phyloP scores from a whole-genome alignment of 2,329 filamentous ascomycete genomes.

The Coleophoma crateriformis region DNA sequence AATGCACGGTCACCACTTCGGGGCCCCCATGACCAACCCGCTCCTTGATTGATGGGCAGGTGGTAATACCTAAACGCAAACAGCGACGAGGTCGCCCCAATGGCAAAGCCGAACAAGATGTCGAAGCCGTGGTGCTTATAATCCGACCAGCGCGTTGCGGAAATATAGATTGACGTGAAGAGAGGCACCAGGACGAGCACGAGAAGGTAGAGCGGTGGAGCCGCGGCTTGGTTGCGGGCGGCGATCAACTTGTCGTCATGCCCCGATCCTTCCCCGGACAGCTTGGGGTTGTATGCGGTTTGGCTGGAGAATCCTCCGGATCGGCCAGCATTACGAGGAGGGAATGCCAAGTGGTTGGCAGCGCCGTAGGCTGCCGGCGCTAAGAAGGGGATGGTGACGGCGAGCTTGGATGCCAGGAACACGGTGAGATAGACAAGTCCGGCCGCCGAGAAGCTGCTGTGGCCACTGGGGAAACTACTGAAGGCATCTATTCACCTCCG shows the following conservation, averaged over 20 bases:
- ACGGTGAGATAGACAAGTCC: slow-evolving; percentile 82
- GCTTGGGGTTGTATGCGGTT: not conserved
- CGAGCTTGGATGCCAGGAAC: slow-evolving; percentile 80
- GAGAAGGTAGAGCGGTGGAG: slow-evolving; percentile 76
- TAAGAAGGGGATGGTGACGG: slow-evolving; percentile 67
- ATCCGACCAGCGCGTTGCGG: slow-evolving; percentile 79
- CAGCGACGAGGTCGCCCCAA: slow-evolving; percentile 66
- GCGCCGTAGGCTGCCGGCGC: slow-evolving; percentile 39
- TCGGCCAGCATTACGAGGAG: slow-evolving; percentile 51
- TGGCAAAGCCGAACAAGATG: slow-evolving; percentile 75
- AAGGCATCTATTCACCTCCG: slow-evolving; percentile 55
- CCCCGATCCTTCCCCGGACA: slow-evolving; percentile 14
- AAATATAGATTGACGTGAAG: slow-evolving; percentile 71
- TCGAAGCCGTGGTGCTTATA: slow-evolving; percentile 89
- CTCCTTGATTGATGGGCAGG: slow-evolving; percentile 69
- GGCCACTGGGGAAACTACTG: slow-evolving; percentile 75
- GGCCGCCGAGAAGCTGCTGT: slow-evolving; percentile 69
- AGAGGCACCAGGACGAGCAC: slow-evolving; percentile 67
- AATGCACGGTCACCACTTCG: slow-evolving; percentile 69
- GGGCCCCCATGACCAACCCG: slow-evolving; percentile 86
- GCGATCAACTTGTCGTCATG: slow-evolving; percentile 33
- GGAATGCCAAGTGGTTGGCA: slow-evolving; percentile 61
- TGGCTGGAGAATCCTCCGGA: not conserved
- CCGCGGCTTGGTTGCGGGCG: slow-evolving; percentile 68
- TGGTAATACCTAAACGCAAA: slow-evolving; percentile 85